Evolutionary conservation across 192 early-diverging fungal genomes (phyloP).

Genomic region (Dissophora ornata): DNA sequence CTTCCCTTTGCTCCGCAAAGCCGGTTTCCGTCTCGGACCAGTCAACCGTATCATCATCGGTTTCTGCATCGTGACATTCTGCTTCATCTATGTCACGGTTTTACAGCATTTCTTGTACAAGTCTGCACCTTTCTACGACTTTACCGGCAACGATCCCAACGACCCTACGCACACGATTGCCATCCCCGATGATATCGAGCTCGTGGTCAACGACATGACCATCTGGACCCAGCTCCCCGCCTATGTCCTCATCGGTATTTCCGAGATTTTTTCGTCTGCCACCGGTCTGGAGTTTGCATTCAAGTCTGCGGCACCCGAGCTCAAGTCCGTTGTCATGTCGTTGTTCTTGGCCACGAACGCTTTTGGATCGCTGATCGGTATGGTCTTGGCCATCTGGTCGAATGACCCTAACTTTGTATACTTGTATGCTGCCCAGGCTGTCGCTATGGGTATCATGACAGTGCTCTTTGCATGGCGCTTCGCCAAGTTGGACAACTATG

Average conservation of each 20-base stretch:
- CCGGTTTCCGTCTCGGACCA: slow-evolving; percentile 66
- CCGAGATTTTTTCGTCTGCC: slow-evolving; percentile 72
- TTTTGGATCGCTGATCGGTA: slow-evolving; percentile 68
- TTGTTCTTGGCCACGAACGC: slow-evolving; percentile 72
- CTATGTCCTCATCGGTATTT: slow-evolving; percentile 68
- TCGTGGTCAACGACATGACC: slow-evolving; percentile 61
- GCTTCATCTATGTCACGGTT: slow-evolving; percentile 69
- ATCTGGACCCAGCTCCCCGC: slow-evolving; percentile 67
- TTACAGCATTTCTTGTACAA: slow-evolving; percentile 71
- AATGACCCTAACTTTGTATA: slow-evolving; percentile 68
- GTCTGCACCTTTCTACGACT: slow-evolving; percentile 62
- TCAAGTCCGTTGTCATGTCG: slow-evolving; percentile 75
- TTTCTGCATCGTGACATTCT: slow-evolving; percentile 64
- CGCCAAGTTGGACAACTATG: slow-evolving; percentile 57
- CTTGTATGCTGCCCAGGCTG: slow-evolving; percentile 68
- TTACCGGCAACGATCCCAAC: slow-evolving; percentile 54
- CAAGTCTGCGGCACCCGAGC: slow-evolving; percentile 66
- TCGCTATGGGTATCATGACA: slow-evolving; percentile 54
- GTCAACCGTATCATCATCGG: slow-evolving; percentile 70
- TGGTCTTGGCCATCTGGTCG: slow-evolving; percentile 68
- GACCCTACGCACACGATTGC: slow-evolving; percentile 11
- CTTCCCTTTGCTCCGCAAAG: slow-evolving; percentile 68
- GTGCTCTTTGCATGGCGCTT: slow-evolving; percentile 66
- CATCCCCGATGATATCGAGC: slow-evolving; percentile 4
- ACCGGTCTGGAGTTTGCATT: slow-evolving; percentile 76